Percentiles rank a stretch among this genome's conserved stretches.
These are phyloP conservation scores for Neopestalotiopsis clavispora DNA, from an alignment of 2,329 filamentous ascomycete species.

Conservation along the genomic window DNA sequence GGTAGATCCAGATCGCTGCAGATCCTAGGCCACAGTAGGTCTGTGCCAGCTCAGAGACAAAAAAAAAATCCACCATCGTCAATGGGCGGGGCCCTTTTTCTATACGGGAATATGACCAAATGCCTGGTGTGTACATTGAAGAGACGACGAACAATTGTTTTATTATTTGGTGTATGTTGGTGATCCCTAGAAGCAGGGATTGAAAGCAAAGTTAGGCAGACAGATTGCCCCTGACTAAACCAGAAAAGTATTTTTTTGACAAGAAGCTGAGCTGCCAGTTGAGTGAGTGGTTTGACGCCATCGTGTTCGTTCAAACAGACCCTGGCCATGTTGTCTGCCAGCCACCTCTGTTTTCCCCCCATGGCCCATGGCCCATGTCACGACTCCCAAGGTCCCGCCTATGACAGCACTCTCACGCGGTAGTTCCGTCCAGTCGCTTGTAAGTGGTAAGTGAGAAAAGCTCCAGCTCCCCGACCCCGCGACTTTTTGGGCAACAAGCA, in stretches of 20 bases:
- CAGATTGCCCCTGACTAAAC: background rate
- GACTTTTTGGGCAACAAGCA: constrained; percentile 15
- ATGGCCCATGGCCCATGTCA: background rate
- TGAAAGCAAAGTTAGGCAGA: background rate
- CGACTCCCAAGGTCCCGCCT: constrained; percentile 12
- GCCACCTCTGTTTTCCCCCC: constrained; percentile 15
- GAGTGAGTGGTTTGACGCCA: background rate
- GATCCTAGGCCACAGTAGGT: background rate
- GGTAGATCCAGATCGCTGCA: background rate
- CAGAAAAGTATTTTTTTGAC: background rate
- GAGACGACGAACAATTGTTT: background rate
- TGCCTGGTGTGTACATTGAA: background rate
- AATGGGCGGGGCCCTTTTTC: background rate
- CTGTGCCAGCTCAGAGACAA: background rate
- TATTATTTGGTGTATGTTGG: background rate
- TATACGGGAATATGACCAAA: background rate
- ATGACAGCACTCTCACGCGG: constrained; percentile 1
- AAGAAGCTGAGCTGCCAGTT: background rate
- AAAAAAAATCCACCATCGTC: background rate
- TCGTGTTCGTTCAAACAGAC: constrained; percentile 6
- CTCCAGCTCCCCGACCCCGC: constrained; percentile 15
- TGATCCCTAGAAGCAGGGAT: background rate
- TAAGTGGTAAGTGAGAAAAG: background rate
- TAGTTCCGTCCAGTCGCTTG: background rate
- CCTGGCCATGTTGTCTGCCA: constrained; percentile 7